Conservation (phyloP, 306 rosid species). For the Vicia faba region DNA sequence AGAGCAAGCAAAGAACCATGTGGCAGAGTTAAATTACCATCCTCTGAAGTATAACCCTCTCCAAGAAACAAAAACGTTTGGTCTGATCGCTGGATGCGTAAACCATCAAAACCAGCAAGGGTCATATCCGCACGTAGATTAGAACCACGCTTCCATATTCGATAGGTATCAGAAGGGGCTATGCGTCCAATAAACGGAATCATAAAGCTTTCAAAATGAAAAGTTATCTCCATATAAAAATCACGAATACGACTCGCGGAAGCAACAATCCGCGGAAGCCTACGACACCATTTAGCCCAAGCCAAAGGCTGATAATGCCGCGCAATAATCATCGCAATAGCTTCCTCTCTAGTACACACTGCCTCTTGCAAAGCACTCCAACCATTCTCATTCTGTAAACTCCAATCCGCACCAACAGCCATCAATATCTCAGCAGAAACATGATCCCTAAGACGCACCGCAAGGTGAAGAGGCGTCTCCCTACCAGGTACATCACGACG, state of each 20-base stretch:
- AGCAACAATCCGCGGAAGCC: constrained; percentile 95
- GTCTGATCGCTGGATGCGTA: constrained; percentile 93
- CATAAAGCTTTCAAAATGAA: constrained; percentile 97
- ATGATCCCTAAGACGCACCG: constrained; percentile 85
- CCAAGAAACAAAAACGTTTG: constrained; percentile 98
- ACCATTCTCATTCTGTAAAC: constrained; percentile 93
- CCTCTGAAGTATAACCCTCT: constrained; percentile 87
- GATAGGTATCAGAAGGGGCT: constrained; percentile 97
- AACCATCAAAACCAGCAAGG: constrained; percentile 98
- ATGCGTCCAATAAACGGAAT: constrained; percentile 95
- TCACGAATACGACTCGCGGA: constrained; percentile 91
- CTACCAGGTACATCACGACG: constrained; percentile 95
- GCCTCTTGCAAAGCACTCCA: constrained; percentile 99
- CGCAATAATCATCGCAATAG: constrained; percentile 89
- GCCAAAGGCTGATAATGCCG: constrained; percentile 90
- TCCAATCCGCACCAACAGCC: constrained; percentile 99
- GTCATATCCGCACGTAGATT: constrained; percentile 99
- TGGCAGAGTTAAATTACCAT: constrained; percentile 62
- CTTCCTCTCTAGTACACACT: constrained; percentile 88
- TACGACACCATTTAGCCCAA: constrained; percentile 99
- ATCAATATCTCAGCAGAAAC: constrained; percentile 86
- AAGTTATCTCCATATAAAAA: constrained; percentile 97
- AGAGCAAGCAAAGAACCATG: constrained; percentile 96
- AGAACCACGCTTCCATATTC: constrained; percentile 99
- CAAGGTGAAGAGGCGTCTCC: constrained; percentile 97